Evolutionary conservation across 805 yeast species (phyloP), one percentile per base, ranked within the genome.

Genomic region (Danielozyma ontarioensis): DNA sequence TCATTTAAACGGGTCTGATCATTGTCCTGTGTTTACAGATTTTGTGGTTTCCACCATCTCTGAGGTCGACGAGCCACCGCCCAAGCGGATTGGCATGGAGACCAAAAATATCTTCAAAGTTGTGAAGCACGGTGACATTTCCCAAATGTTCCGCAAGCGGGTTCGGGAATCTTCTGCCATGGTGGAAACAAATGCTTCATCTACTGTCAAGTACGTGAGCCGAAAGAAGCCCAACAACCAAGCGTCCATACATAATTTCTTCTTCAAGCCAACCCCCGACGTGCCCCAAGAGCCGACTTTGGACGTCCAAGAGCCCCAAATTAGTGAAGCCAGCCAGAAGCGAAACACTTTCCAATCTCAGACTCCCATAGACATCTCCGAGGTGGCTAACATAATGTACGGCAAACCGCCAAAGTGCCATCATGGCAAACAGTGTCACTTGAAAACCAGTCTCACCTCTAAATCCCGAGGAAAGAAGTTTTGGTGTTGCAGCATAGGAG

Each of bases 11-110:
- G 98, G 98, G 0, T 86, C 96, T 0, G 98, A 90, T 54, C 98
- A 90, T 57, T 90, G 97, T 55, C 98, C 98, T 0, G 76, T 87
- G 0, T 87, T 55, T 49, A 70, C 87, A 1, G 97, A 87, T 53
- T 49, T 88, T 28, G n/a, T n/a, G n/a, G n/a, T n/a, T n/a, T n/a
- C n/a, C n/a, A n/a, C n/a, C n/a, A n/a, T n/a, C n/a, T n/a, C n/a
- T n/a, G 59, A 62, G 10, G 39, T 48, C 5, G 29, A 30, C 13
- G 40, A 40, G 13, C 34, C 37, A n/a, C 24, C 19, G 3, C 26
- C 36, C 17, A 28, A 34, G 12, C 41, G 39, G 27, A 33, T 53
- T 7, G 26, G 36, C 2, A 51, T 53, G 27, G 59, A 53, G 29
- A 55, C 57, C 3, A 48, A 41, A 30, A 19, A 42, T 3, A 40